Conservation (phyloP, 2,329 filamentous ascomycete genomes). For the Cytospora piceicola region DNA sequence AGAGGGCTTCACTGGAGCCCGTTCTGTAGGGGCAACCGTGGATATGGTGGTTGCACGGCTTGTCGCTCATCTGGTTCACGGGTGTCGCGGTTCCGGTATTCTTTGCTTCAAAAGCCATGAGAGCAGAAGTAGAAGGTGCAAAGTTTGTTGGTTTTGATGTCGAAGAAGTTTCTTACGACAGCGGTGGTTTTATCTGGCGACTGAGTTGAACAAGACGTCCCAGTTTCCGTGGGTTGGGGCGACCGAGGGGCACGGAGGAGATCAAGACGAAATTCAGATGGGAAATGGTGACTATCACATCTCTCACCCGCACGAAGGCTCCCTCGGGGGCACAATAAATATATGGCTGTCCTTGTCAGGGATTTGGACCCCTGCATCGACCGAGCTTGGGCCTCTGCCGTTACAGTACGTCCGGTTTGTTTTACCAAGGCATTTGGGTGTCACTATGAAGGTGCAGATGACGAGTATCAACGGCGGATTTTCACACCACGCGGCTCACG, state of each 20-base stretch:
- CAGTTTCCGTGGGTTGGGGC: background rate
- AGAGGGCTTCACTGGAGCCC: constrained; percentile 21
- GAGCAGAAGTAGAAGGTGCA: background rate
- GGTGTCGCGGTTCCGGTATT: background rate
- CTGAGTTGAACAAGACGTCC: constrained; percentile 1
- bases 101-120: background rate
- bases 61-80: constrained; percentile 28
- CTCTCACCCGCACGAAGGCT: background rate
- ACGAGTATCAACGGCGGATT: constrained; percentile 19
- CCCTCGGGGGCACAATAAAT: constrained; percentile 12
- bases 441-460: constrained; percentile 20
- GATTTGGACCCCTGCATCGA: constrained; percentile 25
- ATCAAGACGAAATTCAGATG: background rate
- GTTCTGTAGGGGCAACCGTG: constrained; percentile 27
- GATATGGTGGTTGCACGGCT: constrained; percentile 27
- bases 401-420: constrained; percentile 14
- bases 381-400: constrained; percentile 25
- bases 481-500: constrained; percentile 26
- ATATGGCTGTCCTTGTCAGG: constrained; percentile 20
- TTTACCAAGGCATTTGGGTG: constrained; percentile 20
- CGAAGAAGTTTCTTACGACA: background rate
- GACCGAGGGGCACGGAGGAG: background rate
- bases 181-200: background rate
- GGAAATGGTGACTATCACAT: background rate
- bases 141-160: background rate